phyloP scores from a whole-genome alignment of 192 early-diverging fungal species.

The Podila epigama region DNA sequence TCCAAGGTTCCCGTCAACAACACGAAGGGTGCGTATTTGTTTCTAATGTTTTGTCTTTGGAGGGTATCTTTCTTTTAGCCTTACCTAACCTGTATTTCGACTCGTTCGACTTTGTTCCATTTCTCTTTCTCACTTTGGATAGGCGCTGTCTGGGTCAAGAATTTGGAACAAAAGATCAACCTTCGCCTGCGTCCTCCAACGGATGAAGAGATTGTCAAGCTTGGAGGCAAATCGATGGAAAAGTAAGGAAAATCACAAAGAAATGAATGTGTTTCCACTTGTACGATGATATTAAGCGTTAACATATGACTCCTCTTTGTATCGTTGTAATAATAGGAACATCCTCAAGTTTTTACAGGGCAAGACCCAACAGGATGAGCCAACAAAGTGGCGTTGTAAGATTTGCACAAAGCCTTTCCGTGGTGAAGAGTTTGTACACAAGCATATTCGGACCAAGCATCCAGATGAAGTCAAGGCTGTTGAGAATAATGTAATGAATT shows the following conservation, averaged over 20 bases:
- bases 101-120: too few species aligned
- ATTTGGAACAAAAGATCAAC: conserved; percentile 62
- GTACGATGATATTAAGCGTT: not conserved
- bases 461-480: conserved; percentile 69
- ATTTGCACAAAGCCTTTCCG: conserved; percentile 95
- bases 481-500: conserved; percentile 68
- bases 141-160: conserved; percentile 62
- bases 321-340: conserved; percentile 31
- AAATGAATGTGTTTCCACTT: not conserved
- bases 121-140: not conserved
- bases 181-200: conserved; percentile 51
- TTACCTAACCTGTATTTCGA: too few species aligned
- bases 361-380: conserved; percentile 66
- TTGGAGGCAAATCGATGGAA: conserved; percentile 59
- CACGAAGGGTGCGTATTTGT: conserved; percentile 9
- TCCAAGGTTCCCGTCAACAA: conserved; percentile 34
- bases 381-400: conserved; percentile 88
- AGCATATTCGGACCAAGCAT: conserved; percentile 94
- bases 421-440: conserved; percentile 91
- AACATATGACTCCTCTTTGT: not conserved
- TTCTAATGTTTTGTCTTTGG: not conserved
- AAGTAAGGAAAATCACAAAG: conserved; percentile 38
- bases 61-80: not conserved
- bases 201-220: conserved; percentile 53
- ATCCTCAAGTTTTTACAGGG: conserved; percentile 60